Conservation (phyloP, 495 filamentous ascomycete species). For the Penicillium paxilli region DNA sequence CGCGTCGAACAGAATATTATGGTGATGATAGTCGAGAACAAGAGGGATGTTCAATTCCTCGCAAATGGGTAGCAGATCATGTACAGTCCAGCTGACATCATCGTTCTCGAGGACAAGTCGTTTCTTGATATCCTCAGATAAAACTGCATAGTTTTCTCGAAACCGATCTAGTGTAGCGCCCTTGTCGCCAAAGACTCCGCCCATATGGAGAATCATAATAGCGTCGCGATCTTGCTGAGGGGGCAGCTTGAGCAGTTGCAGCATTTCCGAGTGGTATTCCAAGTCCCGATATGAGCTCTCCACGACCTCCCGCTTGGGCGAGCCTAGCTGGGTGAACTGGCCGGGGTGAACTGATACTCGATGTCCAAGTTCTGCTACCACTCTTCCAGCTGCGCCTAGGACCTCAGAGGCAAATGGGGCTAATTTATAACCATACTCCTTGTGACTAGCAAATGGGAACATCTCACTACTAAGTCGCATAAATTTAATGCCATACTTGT, state of each 20-base stretch:
- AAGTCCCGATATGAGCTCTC: conserved; percentile 76
- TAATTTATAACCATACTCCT: conserved; percentile 83
- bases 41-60: conserved; percentile 91
- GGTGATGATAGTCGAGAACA: conserved; percentile 92
- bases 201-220: conserved; percentile 94
- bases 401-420: conserved; percentile 81
- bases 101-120: conserved; percentile 93
- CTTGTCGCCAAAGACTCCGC: conserved; percentile 89
- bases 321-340: conserved; percentile 89
- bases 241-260: conserved; percentile 74
- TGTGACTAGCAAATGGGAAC: conserved; percentile 93
- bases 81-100: conserved; percentile 86
- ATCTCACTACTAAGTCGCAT: conserved; percentile 91
- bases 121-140: conserved; percentile 69
- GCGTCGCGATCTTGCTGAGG: conserved; percentile 83
- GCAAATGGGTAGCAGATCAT: conserved; percentile 88
- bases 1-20: conserved; percentile 87
- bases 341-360: conserved; percentile 89
- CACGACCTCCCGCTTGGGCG: conserved; percentile 73
- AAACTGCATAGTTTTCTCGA: conserved; percentile 67
- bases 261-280: conserved; percentile 86
- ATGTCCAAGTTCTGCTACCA: conserved; percentile 80
- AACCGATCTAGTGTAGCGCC: conserved; percentile 79
- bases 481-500: conserved; percentile 89
- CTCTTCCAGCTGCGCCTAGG: conserved; percentile 72